A percentile compares a stretch with the other conserved stretches of the same genome.
Conservation (phyloP, 768 basidiomycete species). For the Collybia sp. region DNA sequence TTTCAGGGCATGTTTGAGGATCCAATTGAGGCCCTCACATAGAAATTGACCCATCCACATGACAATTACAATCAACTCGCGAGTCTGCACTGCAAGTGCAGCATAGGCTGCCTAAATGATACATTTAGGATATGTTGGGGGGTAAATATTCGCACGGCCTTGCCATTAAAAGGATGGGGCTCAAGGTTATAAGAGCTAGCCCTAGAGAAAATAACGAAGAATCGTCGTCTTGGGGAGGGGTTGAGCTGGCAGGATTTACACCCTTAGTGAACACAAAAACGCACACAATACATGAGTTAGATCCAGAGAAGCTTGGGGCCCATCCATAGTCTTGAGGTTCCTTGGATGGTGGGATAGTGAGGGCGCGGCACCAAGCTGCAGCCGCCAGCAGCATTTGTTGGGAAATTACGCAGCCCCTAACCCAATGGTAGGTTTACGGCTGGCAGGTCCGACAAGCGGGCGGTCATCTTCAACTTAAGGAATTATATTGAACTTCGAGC, state of each 20-base stretch:
- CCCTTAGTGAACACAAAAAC: constrained; percentile 10
- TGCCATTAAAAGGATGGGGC: constrained; percentile 72
- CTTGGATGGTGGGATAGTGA: background rate
- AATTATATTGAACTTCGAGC: too few relatives aligned
- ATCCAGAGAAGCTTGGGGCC: constrained; percentile 47
- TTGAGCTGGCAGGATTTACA: too few relatives aligned
- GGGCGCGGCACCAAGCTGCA: too few relatives aligned
- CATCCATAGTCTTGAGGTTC: constrained; percentile 9
- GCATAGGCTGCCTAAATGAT: constrained; percentile 70
- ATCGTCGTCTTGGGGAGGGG: constrained; percentile 48
- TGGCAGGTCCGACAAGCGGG: too few relatives aligned
- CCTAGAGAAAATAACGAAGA: constrained; percentile 50
- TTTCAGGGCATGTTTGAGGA: constrained; percentile 63
- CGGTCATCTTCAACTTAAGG: too few relatives aligned
- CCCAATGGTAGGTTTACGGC: too few relatives aligned
- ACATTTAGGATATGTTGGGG: background rate
- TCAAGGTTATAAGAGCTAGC: constrained; percentile 61
- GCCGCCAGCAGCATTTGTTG: constrained; percentile 1
- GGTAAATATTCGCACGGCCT: constrained; percentile 7
- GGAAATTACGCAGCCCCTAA: too few relatives aligned
- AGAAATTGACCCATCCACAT: constrained; percentile 83
- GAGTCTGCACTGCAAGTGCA: constrained; percentile 65
- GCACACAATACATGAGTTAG: constrained; percentile 66
- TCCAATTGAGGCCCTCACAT: constrained; percentile 66
- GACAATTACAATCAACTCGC: constrained; percentile 73